Evolutionary conservation across 2,329 filamentous ascomycete genomes (phyloP).

Genomic region (Fusarium aywerte): DNA sequence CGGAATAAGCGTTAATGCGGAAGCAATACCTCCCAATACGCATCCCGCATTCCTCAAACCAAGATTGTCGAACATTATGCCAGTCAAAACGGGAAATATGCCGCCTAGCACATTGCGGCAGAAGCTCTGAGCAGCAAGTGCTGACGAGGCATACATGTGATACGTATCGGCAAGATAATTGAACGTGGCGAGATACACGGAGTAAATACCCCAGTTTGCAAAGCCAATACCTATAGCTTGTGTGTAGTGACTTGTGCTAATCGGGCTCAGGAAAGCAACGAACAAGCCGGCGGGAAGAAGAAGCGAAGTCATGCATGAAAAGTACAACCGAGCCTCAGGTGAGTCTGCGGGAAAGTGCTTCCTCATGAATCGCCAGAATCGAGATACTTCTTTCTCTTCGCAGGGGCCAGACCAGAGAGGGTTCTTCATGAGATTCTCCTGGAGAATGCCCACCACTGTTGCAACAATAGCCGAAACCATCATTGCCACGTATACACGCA

Average conservation of each 20-base stretch:
- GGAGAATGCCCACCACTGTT: conserved; percentile 75
- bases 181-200: conserved; percentile 87
- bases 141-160: conserved; percentile 84
- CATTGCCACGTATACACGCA: conserved; percentile 79
- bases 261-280: conserved; percentile 49
- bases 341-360: conserved; percentile 60
- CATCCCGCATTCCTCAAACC: conserved; percentile 77
- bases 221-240: conserved; percentile 71
- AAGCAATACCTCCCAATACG: conserved; percentile 78
- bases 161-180: conserved; percentile 94
- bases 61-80: conserved; percentile 76
- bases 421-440: conserved; percentile 72
- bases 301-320: conserved; percentile 78
- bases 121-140: conserved; percentile 86
- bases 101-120: conserved; percentile 87
- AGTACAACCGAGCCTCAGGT: conserved; percentile 85
- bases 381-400: conserved; percentile 41
- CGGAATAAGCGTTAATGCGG: conserved; percentile 79
- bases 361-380: conserved; percentile 60
- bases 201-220: conserved; percentile 87
- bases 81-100: conserved; percentile 80
- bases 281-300: conserved; percentile 84
- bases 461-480: conserved; percentile 73
- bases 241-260: conserved; percentile 42
- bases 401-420: conserved; percentile 49